Evolutionary conservation across 202 grass and related monocot species (phyloP).

Genomic region (Schoenoplectus triqueter): DNA sequence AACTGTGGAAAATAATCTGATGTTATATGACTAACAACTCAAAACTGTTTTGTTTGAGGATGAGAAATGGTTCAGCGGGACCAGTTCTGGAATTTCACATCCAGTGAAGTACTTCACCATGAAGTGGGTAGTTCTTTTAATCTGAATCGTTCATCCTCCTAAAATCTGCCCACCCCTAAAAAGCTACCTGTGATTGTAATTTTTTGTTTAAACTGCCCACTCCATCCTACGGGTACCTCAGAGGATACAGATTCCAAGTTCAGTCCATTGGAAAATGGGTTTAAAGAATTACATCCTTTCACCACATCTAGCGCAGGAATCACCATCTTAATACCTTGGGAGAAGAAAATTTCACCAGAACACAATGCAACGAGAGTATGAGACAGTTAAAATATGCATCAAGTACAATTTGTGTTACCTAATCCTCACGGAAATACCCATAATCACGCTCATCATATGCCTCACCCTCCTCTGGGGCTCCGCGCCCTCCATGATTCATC

Average conservation of each 20-base stretch:
- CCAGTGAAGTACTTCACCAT: no score
- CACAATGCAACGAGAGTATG: background rate
- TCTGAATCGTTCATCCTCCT: no score
- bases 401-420: slow-evolving; percentile 29
- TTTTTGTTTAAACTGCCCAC: no score
- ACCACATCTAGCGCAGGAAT: slow-evolving; percentile 5
- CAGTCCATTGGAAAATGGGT: background rate
- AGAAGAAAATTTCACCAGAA: background rate
- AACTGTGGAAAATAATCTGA: background rate
- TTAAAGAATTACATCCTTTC: background rate
- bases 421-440: slow-evolving; percentile 49
- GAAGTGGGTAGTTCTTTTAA: no score
- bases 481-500: slow-evolving; percentile 49
- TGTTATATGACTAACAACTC: background rate
- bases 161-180: no score
- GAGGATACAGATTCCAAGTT: background rate
- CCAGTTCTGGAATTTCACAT: no score
- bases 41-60: background rate
- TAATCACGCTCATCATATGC: slow-evolving; percentile 81
- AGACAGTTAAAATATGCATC: background rate
- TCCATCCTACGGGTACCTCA: no score
- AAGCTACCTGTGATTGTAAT: no score
- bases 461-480: slow-evolving; percentile 78
- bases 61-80: background rate
- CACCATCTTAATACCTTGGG: slow-evolving; percentile 11